phyloP scores from a whole-genome alignment of 106 monocot species.

The Phalaenopsis aphrodite region DNA sequence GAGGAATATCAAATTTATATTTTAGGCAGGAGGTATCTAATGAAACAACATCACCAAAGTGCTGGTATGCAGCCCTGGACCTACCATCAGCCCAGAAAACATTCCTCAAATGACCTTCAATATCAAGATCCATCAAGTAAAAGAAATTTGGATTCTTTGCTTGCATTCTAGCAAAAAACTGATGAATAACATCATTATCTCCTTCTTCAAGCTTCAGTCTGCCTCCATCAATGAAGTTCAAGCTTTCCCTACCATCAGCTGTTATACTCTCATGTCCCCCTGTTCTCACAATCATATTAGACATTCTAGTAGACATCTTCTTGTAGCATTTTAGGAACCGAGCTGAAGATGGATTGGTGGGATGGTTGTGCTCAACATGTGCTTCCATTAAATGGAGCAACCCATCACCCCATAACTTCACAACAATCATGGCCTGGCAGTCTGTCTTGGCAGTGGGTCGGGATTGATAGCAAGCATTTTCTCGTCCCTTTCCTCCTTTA shows the following conservation, averaged over 20 bases:
- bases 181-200: slow-evolving; percentile 29
- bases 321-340: slow-evolving; percentile 34
- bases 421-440: slow-evolving; percentile 32
- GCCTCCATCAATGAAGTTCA: slow-evolving; percentile 29
- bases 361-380: slow-evolving; percentile 47
- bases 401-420: slow-evolving; percentile 44
- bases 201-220: slow-evolving; percentile 28
- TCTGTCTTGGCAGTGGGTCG: slow-evolving; percentile 50
- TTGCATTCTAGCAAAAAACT: slow-evolving; percentile 42
- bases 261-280: slow-evolving; percentile 19
- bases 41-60: slow-evolving; percentile 38
- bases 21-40: slow-evolving; percentile 38
- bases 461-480: slow-evolving; percentile 42
- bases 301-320: slow-evolving; percentile 23
- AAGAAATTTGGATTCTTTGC: slow-evolving; percentile 40
- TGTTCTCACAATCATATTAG: slow-evolving; percentile 23
- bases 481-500: slow-evolving; percentile 38
- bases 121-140: slow-evolving; percentile 41
- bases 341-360: slow-evolving; percentile 26
- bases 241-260: slow-evolving; percentile 19
- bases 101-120: slow-evolving; percentile 44
- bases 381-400: slow-evolving; percentile 41
- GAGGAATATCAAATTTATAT: slow-evolving; percentile 27
- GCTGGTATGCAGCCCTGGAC: slow-evolving; percentile 35
- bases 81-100: slow-evolving; percentile 56